phyloP scores from a whole-genome alignment of 306 rosid species.

The Argentina anserina region DNA sequence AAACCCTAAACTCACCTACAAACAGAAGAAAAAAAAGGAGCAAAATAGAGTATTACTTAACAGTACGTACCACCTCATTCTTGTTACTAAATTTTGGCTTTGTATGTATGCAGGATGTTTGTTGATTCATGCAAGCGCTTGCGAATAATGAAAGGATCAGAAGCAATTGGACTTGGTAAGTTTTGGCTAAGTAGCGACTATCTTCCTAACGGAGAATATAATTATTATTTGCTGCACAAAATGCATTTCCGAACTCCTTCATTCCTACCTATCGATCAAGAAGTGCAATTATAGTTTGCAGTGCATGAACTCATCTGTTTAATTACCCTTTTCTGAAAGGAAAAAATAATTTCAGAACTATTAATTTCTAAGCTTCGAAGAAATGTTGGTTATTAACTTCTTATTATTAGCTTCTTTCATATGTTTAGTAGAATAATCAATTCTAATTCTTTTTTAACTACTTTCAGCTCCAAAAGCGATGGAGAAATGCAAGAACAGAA shows the following conservation, averaged over 20 bases:
- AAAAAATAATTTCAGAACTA: neutral
- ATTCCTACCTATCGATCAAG: neutral
- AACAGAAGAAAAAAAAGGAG: neutral
- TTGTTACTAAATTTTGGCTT: neutral
- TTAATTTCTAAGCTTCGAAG: neutral
- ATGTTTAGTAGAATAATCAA: neutral
- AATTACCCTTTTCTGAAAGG: neutral
- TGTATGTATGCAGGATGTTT: slow-evolving; percentile 63
- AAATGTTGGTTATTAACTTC: neutral
- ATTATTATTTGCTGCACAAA: neutral
- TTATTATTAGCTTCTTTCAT: too few relatives aligned
- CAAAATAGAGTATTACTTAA: neutral
- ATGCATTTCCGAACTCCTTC: neutral
- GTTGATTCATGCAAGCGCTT: slow-evolving; percentile 98
- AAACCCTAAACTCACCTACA: slow-evolving; percentile 14
- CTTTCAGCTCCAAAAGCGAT: slow-evolving; percentile 93
- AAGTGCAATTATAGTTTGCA: neutral
- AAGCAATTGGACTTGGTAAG: slow-evolving; percentile 97
- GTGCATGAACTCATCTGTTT: neutral
- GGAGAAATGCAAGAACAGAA: slow-evolving; percentile 98
- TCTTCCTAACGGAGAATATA: neutral
- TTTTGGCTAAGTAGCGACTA: neutral
- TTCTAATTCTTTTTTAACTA: neutral
- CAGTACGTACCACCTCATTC: neutral
- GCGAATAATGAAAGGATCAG: slow-evolving; percentile 97